Percentiles rank a stretch among this genome's conserved stretches.
Conservation (phyloP, 2,329 filamentous ascomycete genomes). For the Endoconidiophora polonica region DNA sequence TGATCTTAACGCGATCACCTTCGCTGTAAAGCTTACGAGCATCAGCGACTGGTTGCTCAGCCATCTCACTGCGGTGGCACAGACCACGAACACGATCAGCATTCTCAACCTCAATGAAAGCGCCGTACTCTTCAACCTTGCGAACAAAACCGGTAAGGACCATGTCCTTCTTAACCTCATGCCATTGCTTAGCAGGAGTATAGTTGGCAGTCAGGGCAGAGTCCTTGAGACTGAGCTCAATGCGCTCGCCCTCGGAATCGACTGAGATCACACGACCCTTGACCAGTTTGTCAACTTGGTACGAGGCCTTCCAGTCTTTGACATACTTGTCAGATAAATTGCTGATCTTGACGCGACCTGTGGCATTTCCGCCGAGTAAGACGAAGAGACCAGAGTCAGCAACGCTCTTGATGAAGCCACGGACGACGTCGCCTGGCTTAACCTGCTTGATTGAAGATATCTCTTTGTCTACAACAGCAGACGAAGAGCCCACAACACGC, state of each 20-base stretch:
- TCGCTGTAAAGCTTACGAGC: constrained; percentile 79
- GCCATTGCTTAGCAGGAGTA: constrained; percentile 52
- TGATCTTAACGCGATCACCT: constrained; percentile 86
- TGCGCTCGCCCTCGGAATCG: constrained; percentile 49
- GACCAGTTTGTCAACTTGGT: constrained; percentile 78
- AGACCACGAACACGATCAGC: constrained; percentile 82
- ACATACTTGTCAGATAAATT: constrained; percentile 82
- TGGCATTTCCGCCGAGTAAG: constrained; percentile 62
- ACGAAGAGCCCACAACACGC: constrained; percentile 62
- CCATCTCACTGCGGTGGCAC: constrained; percentile 85
- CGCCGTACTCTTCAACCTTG: constrained; percentile 88
- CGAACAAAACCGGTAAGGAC: constrained; percentile 77
- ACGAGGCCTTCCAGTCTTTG: constrained; percentile 88
- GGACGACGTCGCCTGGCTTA: constrained; percentile 59
- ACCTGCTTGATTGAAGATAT: constrained; percentile 56
- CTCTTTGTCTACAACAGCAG: constrained; percentile 66
- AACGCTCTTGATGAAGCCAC: constrained; percentile 85
- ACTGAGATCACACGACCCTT: constrained; percentile 67
- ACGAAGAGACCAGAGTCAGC: constrained; percentile 82
- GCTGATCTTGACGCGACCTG: constrained; percentile 67
- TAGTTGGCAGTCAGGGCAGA: constrained; percentile 71
- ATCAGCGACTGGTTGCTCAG: constrained; percentile 65
- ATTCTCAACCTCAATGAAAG: constrained; percentile 79
- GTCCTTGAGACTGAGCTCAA: constrained; percentile 75
- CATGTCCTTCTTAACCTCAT: constrained; percentile 65